Base-by-base conservation (phyloP, 495 filamentous ascomycete genomes). In the Lasiosphaeria miniovina region DNA sequence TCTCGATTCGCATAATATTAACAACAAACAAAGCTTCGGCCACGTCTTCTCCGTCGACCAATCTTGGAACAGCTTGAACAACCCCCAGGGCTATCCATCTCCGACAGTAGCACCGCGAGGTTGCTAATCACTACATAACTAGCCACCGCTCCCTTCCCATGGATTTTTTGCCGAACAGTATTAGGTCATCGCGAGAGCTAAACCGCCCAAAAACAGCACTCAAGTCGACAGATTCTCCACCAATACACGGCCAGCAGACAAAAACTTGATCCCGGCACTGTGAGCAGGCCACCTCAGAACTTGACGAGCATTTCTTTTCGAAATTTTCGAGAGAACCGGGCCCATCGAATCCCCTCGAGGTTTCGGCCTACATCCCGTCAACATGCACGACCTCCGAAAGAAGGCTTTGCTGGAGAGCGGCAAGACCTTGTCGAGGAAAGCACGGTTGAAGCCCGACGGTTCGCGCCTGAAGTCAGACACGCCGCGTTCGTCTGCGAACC, bases 361-460 rank as follows among this genome's bases (percentile, higher is more conserved):
- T n/a, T n/a, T 46, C 43, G 43, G 43, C 43, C 43, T 11, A 46
- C 43, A 46, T n/a, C 12, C 43, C n/a, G 11, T 54, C 41, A 80
- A 64, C 43, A 92, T 91, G 89, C 86, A 81, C 70, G 87, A 90
- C 66, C 83, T 97, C 55, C 84, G 90, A 66, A 87, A 93, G 69
- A 90, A 90, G 71, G 91, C 89, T 38, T 68, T 78, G 34, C 81
- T 90, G 32, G 89, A 93, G 78, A 90, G 87, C 76, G 86, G 86
- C 70, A 98, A 98, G 79, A 98, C 93, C 40, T 81, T 94, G 52
- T 97, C 94, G 40, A 86, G 88, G 68, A 96, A 96, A 75, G 92
- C 92, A 6, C 87, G 85, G 52, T 90, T 89, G 12, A 82, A 84
- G 52, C 82, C 85, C 50, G 84, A 84, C 10, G 90, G 90, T 14